Evolutionary conservation across 441 rosid genomes (phyloP), one percentile per base, ranked within the genome.

Genomic region (Gossypium gossypioides): DNA sequence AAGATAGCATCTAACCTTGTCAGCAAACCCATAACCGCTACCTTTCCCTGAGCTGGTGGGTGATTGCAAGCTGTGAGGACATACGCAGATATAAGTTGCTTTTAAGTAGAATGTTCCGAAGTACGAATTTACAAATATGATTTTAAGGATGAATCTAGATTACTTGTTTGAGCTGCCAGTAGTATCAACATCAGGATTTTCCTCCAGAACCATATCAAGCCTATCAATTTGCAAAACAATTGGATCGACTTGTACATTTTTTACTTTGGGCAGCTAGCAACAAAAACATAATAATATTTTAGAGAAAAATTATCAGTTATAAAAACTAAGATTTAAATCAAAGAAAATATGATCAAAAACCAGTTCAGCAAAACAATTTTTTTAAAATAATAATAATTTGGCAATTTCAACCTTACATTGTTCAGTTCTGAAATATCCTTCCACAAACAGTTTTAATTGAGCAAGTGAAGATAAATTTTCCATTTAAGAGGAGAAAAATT

Each of bases 131-230:
- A 54, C 37, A 46, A 71, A 74, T 59, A 37, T 24, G 8, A 50
- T 64, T 16, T 15, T 55, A 56, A 13, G 74, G 37, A 16, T 25
- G 63, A 54, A 68, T 37, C 57, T 42, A 16, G 21, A 74, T 50
- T 76, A 95, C 99, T 96, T 89, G 86, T 78, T 83, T 61, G 89
- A 50, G 75, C 78, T 83, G 78, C 77, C 84, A 68, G 80, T 70
- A 25, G 78, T 83, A 79, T 87, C 93, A 44, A 74, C 77, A 76
- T 95, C 91, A 6, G 78, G 84, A 69, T 92, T 95, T 81, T 92
- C 99, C 86, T 95, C 95, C 75, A 95, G 83, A 85, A 95, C 99
- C 85, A 95, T 80, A 87, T 95, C 97, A 12, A 95, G 97, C 81
- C 83, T 87, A 87, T 92, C 96, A 52, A 92, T 82, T 80, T 92